Conservation (phyloP, 768 basidiomycete species). For the Ramaria rubella region DNA sequence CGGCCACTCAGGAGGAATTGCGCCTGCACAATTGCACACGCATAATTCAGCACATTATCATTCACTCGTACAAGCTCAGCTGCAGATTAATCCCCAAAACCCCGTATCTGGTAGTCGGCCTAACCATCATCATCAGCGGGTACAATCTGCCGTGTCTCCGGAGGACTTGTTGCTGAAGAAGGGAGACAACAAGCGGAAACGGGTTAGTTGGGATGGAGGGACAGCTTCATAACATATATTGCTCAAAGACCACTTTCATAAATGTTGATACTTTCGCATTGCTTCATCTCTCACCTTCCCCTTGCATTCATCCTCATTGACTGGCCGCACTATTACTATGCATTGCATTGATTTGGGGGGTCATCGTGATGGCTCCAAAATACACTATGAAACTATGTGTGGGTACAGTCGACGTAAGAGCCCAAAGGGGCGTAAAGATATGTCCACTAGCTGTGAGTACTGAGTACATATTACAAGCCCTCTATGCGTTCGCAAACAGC, state of each 20-base stretch:
- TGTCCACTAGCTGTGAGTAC: too few species aligned
- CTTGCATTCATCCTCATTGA: not conserved
- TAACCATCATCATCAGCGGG: constrained; percentile 37
- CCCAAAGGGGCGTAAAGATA: too few species aligned
- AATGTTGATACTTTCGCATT: not conserved
- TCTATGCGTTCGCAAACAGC: constrained; percentile 1
- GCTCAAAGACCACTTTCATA: too few species aligned
- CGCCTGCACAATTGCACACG: not conserved
- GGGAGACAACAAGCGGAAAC: constrained; percentile 42
- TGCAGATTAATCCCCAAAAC: constrained; percentile 21
- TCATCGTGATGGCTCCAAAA: too few species aligned
- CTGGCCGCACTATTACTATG: constrained; percentile 1
- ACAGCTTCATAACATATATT: not conserved
- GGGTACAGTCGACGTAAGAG: too few species aligned
- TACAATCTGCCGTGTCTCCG: constrained; percentile 47
- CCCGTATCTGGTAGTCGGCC: constrained; percentile 13
- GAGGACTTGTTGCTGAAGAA: constrained; percentile 45
- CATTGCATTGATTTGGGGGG: not conserved
- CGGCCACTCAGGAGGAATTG: not conserved
- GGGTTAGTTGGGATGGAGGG: constrained; percentile 49
- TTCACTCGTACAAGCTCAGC: constrained; percentile 20
- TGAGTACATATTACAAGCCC: not conserved
- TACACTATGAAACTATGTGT: too few species aligned
- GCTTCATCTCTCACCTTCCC: not conserved
- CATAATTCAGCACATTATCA: constrained; percentile 16